These are phyloP conservation scores for Coniochaeta ligniaria DNA, from an alignment of 2,329 filamentous ascomycete genomes.

Conservation along the genomic window DNA sequence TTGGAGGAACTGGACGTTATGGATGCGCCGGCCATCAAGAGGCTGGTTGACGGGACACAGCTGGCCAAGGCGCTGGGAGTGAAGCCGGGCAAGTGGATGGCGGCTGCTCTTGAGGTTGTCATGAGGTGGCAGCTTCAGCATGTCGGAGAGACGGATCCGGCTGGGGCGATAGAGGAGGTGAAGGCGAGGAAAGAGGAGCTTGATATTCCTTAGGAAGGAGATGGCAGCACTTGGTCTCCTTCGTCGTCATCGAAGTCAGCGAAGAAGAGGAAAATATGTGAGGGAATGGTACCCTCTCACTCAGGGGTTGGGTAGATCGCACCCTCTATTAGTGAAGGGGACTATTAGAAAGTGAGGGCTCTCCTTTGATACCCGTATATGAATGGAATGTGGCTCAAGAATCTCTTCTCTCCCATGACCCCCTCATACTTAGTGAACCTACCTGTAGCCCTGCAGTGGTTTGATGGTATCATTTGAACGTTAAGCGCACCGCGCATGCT, in stretches of 20 bases:
- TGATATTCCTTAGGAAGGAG: constrained; percentile 24
- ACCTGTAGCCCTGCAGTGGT: no score
- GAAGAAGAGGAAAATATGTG: not conserved
- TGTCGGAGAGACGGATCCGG: constrained; percentile 54
- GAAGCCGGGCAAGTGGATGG: constrained; percentile 82
- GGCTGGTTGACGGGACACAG: constrained; percentile 67
- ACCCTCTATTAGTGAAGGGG: no score
- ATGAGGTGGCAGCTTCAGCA: constrained; percentile 86
- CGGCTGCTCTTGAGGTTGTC: constrained; percentile 67
- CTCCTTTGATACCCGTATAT: no score
- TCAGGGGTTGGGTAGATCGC: no score
- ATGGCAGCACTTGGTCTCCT: not conserved
- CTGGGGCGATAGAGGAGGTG: constrained; percentile 55
- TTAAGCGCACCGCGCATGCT: not conserved
- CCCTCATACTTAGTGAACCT: no score
- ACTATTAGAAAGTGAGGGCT: no score
- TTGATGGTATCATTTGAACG: no score
- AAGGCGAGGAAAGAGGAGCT: constrained; percentile 43
- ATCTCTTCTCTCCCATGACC: no score
- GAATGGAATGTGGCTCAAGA: no score
- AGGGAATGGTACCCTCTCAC: not conserved
- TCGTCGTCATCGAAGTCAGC: not conserved
- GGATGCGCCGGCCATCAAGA: constrained; percentile 50
- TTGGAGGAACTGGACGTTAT: constrained; percentile 46
- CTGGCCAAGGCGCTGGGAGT: constrained; percentile 61